Percentiles rank a stretch among this genome's conserved stretches.
Evolutionary conservation across 23 red algal species (phyloP).

Genomic region (Gracilariopsis chorda): DNA sequence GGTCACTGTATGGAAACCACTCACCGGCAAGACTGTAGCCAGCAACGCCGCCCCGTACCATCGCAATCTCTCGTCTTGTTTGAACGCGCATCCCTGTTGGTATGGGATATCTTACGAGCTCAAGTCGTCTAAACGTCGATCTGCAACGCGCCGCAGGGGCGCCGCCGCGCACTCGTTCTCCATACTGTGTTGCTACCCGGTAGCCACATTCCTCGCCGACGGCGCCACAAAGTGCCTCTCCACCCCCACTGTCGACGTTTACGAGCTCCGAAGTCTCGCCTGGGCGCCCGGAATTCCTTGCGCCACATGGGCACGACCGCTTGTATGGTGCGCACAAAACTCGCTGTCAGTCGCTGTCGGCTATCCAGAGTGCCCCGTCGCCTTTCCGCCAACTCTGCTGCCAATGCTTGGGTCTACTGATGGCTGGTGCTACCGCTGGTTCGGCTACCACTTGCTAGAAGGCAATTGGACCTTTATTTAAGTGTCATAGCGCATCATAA

Average conservation of each 20-base stretch:
- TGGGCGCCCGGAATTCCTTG: constrained; percentile 62
- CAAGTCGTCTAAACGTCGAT: constrained; percentile 93
- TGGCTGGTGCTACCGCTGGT: too few relatives aligned
- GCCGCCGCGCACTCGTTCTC: constrained; percentile 75
- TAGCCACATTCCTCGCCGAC: constrained; percentile 20
- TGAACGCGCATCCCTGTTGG: constrained; percentile 85
- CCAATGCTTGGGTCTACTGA: too few relatives aligned
- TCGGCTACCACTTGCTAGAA: too few relatives aligned
- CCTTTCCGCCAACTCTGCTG: too few relatives aligned
- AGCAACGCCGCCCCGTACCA: constrained; percentile 98
- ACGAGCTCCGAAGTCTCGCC: constrained; percentile 50
- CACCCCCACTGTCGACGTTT: constrained; percentile 48
- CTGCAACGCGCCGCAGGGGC: constrained; percentile 67
- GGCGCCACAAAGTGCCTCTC: constrained; percentile 24
- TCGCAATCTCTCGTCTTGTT: constrained; percentile 86
- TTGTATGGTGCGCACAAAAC: too few relatives aligned
- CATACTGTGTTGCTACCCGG: constrained; percentile 71
- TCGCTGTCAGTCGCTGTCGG: too few relatives aligned
- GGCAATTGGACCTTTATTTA: too few relatives aligned
- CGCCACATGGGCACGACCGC: constrained; percentile 36
- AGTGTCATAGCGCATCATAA: too few relatives aligned
- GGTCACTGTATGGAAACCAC: constrained; percentile 98
- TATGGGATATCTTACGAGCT: constrained; percentile 91
- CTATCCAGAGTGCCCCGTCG: too few relatives aligned
- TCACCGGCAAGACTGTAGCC: constrained; percentile 93